Evolutionary conservation across 192 early-diverging fungal genomes (phyloP).

Genomic region (Anaeromyces robustus): DNA sequence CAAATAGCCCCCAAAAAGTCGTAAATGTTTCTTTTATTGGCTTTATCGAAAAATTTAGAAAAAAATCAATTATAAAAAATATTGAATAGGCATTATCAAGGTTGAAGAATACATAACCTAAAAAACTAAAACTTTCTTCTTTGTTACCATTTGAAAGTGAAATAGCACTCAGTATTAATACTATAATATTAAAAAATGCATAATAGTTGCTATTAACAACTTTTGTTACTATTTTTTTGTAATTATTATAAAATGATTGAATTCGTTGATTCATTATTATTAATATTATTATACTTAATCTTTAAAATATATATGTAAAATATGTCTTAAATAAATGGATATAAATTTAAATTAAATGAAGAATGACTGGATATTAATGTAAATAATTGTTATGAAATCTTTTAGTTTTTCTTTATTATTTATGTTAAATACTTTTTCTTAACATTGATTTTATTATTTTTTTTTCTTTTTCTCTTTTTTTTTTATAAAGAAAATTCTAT

Average conservation of each 20-base stretch:
- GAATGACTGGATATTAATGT: too few relatives aligned
- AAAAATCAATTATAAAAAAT: not conserved
- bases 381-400: too few relatives aligned
- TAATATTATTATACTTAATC: too few relatives aligned
- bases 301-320: too few relatives aligned
- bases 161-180: not conserved
- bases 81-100: not conserved
- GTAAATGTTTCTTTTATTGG: not conserved
- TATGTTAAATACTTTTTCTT: too few relatives aligned
- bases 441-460: too few relatives aligned
- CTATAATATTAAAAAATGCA: not conserved
- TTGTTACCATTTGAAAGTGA: not conserved
- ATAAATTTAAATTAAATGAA: too few relatives aligned
- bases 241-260: not conserved
- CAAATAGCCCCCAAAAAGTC: not conserved
- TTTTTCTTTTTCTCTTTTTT: too few relatives aligned
- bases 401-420: too few relatives aligned
- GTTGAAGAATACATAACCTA: not conserved
- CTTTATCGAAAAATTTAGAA: not conserved
- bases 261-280: not conserved
- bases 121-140: not conserved
- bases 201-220: not conserved
- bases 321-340: too few relatives aligned
- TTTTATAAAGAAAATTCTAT: too few relatives aligned
- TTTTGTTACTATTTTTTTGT: not conserved